These are phyloP conservation scores for Chloropicon primus DNA, from an alignment of 139 green algal genomes.

Conservation along the genomic window DNA sequence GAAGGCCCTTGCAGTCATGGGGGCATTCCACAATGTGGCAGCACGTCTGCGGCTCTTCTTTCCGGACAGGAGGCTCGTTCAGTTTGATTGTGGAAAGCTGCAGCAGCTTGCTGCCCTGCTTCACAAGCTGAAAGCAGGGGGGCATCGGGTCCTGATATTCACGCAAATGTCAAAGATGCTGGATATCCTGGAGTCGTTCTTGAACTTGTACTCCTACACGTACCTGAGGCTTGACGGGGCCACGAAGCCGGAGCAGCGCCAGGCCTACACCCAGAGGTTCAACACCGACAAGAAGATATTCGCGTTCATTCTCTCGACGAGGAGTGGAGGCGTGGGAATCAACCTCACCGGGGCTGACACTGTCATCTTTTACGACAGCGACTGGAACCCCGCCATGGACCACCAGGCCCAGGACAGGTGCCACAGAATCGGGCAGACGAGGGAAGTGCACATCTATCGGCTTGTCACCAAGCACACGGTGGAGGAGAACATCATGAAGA, in stretches of 20 bases:
- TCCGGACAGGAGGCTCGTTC: constrained; percentile 78
- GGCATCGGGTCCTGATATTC: constrained; percentile 90
- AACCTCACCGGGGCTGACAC: constrained; percentile 95
- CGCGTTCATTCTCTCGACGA: constrained; percentile 89
- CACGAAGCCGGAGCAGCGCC: constrained; percentile 90
- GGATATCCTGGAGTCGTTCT: constrained; percentile 89
- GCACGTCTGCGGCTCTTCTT: constrained; percentile 86
- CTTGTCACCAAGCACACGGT: constrained; percentile 80
- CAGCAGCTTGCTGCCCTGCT: constrained; percentile 73
- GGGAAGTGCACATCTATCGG: constrained; percentile 95
- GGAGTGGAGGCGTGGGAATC: constrained; percentile 90
- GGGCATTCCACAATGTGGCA: constrained; percentile 46
- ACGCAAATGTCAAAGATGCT: constrained; percentile 94
- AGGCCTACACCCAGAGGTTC: constrained; percentile 80
- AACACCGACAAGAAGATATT: constrained; percentile 82
- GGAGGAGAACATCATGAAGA: constrained; percentile 96
- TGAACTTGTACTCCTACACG: constrained; percentile 85
- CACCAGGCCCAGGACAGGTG: constrained; percentile 76
- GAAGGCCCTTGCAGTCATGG: constrained; percentile 19
- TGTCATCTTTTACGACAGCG: constrained; percentile 97
- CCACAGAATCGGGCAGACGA: constrained; percentile 91
- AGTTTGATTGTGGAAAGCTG: constrained; percentile 92
- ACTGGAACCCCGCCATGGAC: constrained; percentile 95
- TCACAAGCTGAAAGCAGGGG: constrained; percentile 52
- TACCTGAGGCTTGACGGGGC: constrained; percentile 91